Base-by-base conservation (phyloP, 208 protist genomes). In the Herpetomonas tarakana region DNA sequence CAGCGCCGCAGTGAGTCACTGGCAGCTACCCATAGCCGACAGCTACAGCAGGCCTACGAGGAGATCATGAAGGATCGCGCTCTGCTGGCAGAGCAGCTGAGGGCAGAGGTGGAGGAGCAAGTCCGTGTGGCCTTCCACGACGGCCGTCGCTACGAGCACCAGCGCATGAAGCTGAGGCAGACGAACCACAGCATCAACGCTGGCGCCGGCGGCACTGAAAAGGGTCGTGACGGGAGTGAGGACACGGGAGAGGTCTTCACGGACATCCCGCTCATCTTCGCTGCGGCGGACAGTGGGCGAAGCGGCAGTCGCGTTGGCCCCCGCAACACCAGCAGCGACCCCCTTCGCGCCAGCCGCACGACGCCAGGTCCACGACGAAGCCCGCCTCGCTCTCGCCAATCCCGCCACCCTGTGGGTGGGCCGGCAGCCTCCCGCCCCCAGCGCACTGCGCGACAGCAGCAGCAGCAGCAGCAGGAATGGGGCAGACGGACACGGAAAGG, bases 11-110 rank as follows among this genome's bases (percentile, higher is more conserved):
- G 72, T 41, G 80, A 93, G 46, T 44, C 49, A 29, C 72, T 89
- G 57, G 82, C 78, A 25, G 57, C 67, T 9, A 86, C 89, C 58
- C 83, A 91, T 59, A 66, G 47, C 24, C 58, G 45, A 30, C 86
- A 93, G 64, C 71, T 96, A 26, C 65, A 89, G 46, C 69, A 65
- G 25, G 83, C 83, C 12, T 87, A 93, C 68, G 71, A 91, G 24
- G 73, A 91, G 61, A 52, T 96, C 22, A 56, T 89, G 21, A 66
- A 78, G 7, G 89, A 96, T 52, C 72, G 89, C 31, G 68, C 85
- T 25, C 62, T 69, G 41, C 72, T 93, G 22, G 74, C 84, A 62
- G 70, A 77, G 49, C 66, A 71, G n/a, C 74, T 95, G 24, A 58
- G 71, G 47, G 49, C 45, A n/a, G 88, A 92, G 50, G 78, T 94